A percentile compares a stretch with the other conserved stretches of the same genome.
Evolutionary conservation across 1,284 basidiomycete genomes (phyloP).

Genomic region (Trichosporon sp.): DNA sequence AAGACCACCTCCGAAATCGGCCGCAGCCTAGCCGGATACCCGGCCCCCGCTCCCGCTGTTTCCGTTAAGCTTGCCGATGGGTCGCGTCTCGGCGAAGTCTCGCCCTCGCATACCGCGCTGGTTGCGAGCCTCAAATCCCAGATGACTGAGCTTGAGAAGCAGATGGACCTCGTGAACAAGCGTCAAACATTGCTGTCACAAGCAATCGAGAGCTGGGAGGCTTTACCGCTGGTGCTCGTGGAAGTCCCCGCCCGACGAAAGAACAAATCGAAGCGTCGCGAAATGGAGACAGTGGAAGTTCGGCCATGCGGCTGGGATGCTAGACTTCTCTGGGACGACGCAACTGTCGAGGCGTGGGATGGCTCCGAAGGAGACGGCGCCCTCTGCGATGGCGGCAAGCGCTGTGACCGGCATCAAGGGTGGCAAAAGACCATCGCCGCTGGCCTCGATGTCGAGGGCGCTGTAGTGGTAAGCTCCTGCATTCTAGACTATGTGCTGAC

Average conservation of each 20-base stretch:
- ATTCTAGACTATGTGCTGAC: background rate
- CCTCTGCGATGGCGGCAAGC: slow-evolving; percentile 35
- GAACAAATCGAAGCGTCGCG: slow-evolving; percentile 36
- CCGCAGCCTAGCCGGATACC: slow-evolving; percentile 31
- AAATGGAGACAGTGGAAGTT: slow-evolving; percentile 36
- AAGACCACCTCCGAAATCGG: slow-evolving; percentile 37
- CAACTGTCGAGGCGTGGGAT: slow-evolving; percentile 34
- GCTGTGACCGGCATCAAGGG: slow-evolving; percentile 52
- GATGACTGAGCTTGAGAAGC: background rate
- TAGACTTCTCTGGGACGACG: slow-evolving; percentile 43
- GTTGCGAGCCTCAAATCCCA: background rate
- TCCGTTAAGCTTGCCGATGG: slow-evolving; percentile 22
- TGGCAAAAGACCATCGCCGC: slow-evolving; percentile 49
- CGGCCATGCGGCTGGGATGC: slow-evolving; percentile 48
- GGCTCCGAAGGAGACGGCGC: slow-evolving; percentile 13
- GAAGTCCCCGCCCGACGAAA: slow-evolving; percentile 34
- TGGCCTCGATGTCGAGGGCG: slow-evolving; percentile 41
- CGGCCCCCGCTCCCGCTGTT: slow-evolving; percentile 37
- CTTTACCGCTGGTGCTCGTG: slow-evolving; percentile 11
- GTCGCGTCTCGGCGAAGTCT: background rate
- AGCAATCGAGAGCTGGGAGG: slow-evolving; percentile 38
- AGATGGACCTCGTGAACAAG: slow-evolving; percentile 36
- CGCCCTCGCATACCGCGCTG: background rate
- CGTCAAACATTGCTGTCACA: slow-evolving; percentile 38
- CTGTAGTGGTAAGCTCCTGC: slow-evolving; percentile 37